A percentile compares a stretch with the other conserved stretches of the same genome.
These are phyloP conservation scores for Flagelloscypha sp. DNA, from an alignment of 768 basidiomycete genomes.

Conservation along the genomic window DNA sequence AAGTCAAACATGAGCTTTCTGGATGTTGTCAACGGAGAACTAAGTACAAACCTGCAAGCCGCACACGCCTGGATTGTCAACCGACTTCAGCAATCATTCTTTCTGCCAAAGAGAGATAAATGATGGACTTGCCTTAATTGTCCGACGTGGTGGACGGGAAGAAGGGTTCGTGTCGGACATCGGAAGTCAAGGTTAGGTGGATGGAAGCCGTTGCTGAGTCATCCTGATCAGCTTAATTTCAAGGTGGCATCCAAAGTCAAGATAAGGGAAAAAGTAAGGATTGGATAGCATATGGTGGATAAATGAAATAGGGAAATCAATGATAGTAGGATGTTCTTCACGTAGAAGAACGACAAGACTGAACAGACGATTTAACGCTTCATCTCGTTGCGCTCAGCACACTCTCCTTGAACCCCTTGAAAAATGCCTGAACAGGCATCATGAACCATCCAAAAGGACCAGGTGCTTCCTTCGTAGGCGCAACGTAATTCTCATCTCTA, in stretches of 20 bases:
- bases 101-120: too few species aligned
- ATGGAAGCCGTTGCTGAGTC: too few species aligned
- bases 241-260: too few species aligned
- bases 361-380: not conserved
- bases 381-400: constrained; percentile 15
- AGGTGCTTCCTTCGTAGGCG: constrained; percentile 37
- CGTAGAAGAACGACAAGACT: not conserved
- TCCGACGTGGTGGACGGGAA: too few species aligned
- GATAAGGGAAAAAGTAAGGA: not conserved
- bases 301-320: not conserved
- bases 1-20: not conserved
- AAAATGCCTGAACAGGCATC: constrained; percentile 55
- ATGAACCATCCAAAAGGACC: constrained; percentile 50
- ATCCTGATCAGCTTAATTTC: too few species aligned
- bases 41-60: constrained; percentile 46
- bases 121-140: too few species aligned
- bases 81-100: too few species aligned
- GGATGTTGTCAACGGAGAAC: too few species aligned
- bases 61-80: constrained; percentile 65
- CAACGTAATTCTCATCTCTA: constrained; percentile 38
- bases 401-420: constrained; percentile 61
- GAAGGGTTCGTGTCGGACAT: too few species aligned
- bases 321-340: constrained; percentile 1
- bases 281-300: not conserved
- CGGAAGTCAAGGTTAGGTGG: too few species aligned